Percentiles rank a stretch among this genome's conserved stretches.
Evolutionary conservation across 1,139 yeast species (phyloP).

Genomic region (Debaryomyces fabryi): DNA sequence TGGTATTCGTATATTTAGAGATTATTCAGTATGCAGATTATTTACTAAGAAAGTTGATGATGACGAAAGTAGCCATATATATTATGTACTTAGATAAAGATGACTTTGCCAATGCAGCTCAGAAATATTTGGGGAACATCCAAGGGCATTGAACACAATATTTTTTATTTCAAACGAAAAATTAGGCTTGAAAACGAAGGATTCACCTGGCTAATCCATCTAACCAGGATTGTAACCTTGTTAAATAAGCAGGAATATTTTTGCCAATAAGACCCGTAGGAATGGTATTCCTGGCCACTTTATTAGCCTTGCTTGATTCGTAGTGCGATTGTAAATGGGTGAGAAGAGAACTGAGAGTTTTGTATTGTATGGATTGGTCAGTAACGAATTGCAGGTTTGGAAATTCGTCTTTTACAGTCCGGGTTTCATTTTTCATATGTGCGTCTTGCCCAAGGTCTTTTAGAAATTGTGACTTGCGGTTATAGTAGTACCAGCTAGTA

Average conservation of each 20-base stretch:
- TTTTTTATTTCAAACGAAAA: background rate
- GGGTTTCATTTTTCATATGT: background rate
- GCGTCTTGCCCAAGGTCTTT: slow-evolving; percentile 21
- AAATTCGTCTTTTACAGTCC: too few relatives aligned
- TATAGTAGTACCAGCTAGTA: slow-evolving; percentile 48
- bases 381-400: too few relatives aligned
- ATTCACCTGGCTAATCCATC: background rate
- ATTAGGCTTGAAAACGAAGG: background rate
- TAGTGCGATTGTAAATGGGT: slow-evolving; percentile 28
- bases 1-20: background rate
- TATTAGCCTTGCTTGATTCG: slow-evolving; percentile 30
- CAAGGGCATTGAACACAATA: background rate
- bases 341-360: slow-evolving; percentile 15
- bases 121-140: background rate
- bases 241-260: slow-evolving; percentile 23
- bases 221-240: slow-evolving; percentile 22
- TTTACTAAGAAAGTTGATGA: background rate
- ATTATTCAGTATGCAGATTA: background rate
- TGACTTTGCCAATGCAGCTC: background rate
- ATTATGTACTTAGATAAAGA: background rate
- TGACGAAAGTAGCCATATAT: background rate
- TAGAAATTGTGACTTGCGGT: slow-evolving; percentile 26
- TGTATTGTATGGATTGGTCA: background rate
- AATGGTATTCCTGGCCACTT: slow-evolving; percentile 31
- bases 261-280: slow-evolving; percentile 31